Evolutionary conservation across 2,329 filamentous ascomycete genomes (phyloP).

Genomic region (Aspergillus sp.): DNA sequence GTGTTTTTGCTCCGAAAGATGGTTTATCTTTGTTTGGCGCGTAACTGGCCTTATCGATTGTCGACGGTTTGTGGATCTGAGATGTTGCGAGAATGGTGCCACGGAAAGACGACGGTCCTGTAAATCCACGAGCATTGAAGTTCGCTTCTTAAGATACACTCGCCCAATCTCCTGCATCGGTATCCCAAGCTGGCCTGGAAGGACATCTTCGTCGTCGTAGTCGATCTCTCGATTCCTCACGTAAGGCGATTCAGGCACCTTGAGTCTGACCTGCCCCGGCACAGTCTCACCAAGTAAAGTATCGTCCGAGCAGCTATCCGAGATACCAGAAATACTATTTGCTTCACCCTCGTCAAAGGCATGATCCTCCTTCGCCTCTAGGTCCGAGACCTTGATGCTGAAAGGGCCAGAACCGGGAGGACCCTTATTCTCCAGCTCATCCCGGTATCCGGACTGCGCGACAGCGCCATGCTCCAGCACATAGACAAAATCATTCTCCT

Average conservation of each 20-base stretch:
- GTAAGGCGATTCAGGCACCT: not conserved
- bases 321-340: not conserved
- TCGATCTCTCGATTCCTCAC: not conserved
- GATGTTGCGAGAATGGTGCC: not conserved
- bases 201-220: not conserved
- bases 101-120: not conserved
- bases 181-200: not conserved
- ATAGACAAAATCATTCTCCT: constrained; percentile 65
- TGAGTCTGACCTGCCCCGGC: not conserved
- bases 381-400: too few species aligned
- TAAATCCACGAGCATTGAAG: not conserved
- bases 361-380: too few species aligned
- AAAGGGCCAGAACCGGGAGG: too few species aligned
- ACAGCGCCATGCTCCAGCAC: constrained; percentile 64
- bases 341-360: not conserved
- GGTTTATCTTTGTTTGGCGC: not conserved
- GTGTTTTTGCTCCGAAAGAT: not conserved
- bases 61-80: not conserved
- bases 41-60: not conserved
- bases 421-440: constrained; percentile 39
- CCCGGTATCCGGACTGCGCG: constrained; percentile 59
- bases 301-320: not conserved
- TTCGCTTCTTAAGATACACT: not conserved
- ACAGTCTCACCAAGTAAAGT: not conserved
- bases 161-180: not conserved